These are phyloP conservation scores for Colletotrichum lupini DNA, from an alignment of 2,329 filamentous ascomycete species.

Conservation along the genomic window DNA sequence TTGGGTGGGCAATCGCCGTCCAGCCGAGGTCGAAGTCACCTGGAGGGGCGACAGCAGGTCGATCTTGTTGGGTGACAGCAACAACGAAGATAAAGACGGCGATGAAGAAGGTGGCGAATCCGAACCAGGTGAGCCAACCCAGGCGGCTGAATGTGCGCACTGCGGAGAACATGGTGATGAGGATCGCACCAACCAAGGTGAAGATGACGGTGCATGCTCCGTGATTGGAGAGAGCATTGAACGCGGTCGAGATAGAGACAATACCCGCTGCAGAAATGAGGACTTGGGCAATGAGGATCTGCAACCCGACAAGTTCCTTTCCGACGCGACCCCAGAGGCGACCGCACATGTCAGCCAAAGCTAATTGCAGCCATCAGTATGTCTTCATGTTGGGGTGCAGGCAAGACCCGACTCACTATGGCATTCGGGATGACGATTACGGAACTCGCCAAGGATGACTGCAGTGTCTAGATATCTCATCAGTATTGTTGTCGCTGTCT, in stretches of 20 bases:
- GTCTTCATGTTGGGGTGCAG: background rate
- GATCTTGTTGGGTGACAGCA: constrained; percentile 59
- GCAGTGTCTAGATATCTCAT: background rate
- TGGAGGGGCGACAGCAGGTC: constrained; percentile 55
- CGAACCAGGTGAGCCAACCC: constrained; percentile 59
- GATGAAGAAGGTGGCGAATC: constrained; percentile 52
- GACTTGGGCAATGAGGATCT: constrained; percentile 40
- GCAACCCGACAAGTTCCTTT: constrained; percentile 58
- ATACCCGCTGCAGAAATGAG: constrained; percentile 40
- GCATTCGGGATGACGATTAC: background rate
- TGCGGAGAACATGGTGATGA: constrained; percentile 62
- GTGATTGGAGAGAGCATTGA: constrained; percentile 43
- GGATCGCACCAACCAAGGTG: constrained; percentile 60
- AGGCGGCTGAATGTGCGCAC: constrained; percentile 59
- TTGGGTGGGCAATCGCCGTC: constrained; percentile 45
- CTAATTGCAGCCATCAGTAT: constrained; percentile 4
- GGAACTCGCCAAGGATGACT: background rate
- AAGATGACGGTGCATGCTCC: constrained; percentile 58
- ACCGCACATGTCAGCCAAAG: constrained; percentile 40
- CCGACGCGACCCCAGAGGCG: constrained; percentile 63
- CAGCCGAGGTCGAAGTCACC: constrained; percentile 47
- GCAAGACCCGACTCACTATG: background rate
- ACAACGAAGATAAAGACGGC: constrained; percentile 59
- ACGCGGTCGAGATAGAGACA: constrained; percentile 37
- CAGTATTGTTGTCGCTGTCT: background rate